Percentiles rank a stretch among this genome's conserved stretches.
These are phyloP conservation scores for Suzukiozyma palmioleophila DNA, from an alignment of 1,139 yeast genomes.

Conservation along the genomic window DNA sequence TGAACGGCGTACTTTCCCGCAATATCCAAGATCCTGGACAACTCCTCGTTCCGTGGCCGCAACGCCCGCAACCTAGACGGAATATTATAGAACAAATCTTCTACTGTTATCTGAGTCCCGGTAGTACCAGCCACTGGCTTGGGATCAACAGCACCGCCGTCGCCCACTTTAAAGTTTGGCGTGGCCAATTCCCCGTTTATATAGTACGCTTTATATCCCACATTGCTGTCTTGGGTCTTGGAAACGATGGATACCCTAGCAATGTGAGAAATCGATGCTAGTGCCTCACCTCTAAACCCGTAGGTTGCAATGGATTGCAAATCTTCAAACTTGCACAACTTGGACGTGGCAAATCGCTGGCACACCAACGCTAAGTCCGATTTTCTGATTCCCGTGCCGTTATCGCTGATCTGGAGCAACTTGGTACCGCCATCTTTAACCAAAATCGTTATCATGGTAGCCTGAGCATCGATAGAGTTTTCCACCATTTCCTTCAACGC, in stretches of 20 bases:
- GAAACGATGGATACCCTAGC: constrained; percentile 73
- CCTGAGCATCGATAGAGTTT: constrained; percentile 49
- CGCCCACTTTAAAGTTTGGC: constrained; percentile 25
- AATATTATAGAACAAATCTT: constrained; percentile 84
- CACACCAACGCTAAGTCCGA: constrained; percentile 47
- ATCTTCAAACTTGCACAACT: constrained; percentile 46
- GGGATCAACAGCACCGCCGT: constrained; percentile 36
- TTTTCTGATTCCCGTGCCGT: constrained; percentile 46
- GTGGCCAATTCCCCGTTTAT: constrained; percentile 56
- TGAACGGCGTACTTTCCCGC: constrained; percentile 83
- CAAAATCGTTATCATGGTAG: constrained; percentile 45
- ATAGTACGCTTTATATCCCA: constrained; percentile 70
- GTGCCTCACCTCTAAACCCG: constrained; percentile 62
- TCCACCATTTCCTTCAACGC: constrained; percentile 56
- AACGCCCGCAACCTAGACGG: constrained; percentile 74
- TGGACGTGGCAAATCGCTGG: constrained; percentile 57
- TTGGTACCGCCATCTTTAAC: constrained; percentile 55
- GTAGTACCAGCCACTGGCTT: constrained; percentile 79
- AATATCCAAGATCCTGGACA: constrained; percentile 71
- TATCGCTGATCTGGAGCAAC: constrained; percentile 49
- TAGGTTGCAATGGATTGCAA: constrained; percentile 46
- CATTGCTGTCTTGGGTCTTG: constrained; percentile 49
- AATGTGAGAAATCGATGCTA: constrained; percentile 60
- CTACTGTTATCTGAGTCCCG: constrained; percentile 85
- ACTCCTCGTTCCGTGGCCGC: constrained; percentile 69